Conservation (phyloP, 2,329 filamentous ascomycete species). For the Colletotrichum sojae region DNA sequence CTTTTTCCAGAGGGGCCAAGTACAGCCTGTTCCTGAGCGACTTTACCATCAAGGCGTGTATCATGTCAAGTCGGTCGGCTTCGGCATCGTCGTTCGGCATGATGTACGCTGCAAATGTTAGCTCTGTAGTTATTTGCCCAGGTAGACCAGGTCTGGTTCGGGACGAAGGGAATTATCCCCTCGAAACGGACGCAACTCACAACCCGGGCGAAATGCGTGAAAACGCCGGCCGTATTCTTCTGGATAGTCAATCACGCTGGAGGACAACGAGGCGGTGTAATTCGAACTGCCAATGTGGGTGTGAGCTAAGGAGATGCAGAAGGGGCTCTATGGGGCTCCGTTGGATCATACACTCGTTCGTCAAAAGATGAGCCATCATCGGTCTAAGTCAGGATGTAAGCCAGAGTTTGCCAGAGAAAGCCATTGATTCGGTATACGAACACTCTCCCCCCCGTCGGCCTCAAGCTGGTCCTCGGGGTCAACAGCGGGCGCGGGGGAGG, state of each 20-base stretch:
- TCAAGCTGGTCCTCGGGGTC: no score
- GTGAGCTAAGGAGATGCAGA: neutral
- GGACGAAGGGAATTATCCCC: no score
- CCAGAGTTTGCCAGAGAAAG: no score
- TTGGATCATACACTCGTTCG: neutral
- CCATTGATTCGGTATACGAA: no score
- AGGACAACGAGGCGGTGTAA: neutral
- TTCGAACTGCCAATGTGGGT: neutral
- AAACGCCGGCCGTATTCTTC: neutral
- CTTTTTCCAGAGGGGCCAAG: constrained; percentile 3
- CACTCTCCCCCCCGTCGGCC: no score
- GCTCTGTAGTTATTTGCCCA: neutral
- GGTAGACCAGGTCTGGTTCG: neutral
- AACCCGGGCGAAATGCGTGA: neutral
- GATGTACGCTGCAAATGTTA: neutral
- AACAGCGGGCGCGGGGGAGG: no score
- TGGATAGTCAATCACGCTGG: neutral
- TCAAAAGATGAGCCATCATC: neutral
- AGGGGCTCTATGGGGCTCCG: neutral
- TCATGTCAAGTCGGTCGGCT: constrained; percentile 13
- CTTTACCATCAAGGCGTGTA: neutral
- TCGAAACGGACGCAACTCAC: neutral
- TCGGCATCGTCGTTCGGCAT: constrained; percentile 1
- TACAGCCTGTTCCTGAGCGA: neutral
- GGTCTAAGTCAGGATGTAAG: no score